Evolutionary conservation across 805 yeast genomes (phyloP).

Genomic region (Spathaspora boniae): DNA sequence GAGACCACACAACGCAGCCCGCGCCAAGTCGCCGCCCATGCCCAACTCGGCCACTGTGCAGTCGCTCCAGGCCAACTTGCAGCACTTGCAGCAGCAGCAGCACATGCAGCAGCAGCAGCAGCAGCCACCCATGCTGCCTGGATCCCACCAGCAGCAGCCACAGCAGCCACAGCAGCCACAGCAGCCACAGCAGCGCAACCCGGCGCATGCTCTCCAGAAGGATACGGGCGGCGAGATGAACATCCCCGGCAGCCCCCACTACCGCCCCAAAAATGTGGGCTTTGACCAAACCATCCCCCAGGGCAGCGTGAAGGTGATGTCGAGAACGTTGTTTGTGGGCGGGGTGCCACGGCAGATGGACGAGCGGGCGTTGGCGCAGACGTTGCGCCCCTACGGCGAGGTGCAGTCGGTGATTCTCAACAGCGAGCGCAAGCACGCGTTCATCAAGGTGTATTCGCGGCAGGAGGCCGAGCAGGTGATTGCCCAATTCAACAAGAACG

Average conservation of each 20-base stretch:
- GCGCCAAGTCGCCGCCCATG: conserved; percentile 4
- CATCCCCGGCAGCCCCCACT: conserved; percentile 69
- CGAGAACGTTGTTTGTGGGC: conserved; percentile 91
- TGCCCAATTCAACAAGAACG: conserved; percentile 66
- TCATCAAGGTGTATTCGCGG: conserved; percentile 90
- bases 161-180: conserved; percentile 7
- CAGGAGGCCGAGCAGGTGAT: conserved; percentile 85
- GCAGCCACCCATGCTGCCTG: conserved; percentile 5
- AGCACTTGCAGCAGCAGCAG: conserved; percentile 14
- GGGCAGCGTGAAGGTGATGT: conserved; percentile 75
- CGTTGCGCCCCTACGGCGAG: conserved; percentile 81
- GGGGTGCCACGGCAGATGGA: conserved; percentile 86
- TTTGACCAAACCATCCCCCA: conserved; percentile 70
- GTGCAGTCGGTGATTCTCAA: conserved; percentile 89
- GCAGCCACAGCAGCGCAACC: conserved; percentile 9
- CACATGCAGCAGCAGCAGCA: conserved; percentile 8
- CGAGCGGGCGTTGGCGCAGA: conserved; percentile 64
- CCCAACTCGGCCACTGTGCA: conserved; percentile 7
- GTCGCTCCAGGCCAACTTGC: conserved; percentile 9
- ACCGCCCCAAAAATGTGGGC: conserved; percentile 68
- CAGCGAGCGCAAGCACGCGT: conserved; percentile 90
- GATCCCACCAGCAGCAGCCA: conserved; percentile 3
- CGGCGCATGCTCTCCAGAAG: conserved; percentile 18
- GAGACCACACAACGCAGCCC: conserved; percentile 18
- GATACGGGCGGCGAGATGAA: conserved; percentile 58